Conservation (phyloP, 345 rosid species). For the Camelina hispida region DNA sequence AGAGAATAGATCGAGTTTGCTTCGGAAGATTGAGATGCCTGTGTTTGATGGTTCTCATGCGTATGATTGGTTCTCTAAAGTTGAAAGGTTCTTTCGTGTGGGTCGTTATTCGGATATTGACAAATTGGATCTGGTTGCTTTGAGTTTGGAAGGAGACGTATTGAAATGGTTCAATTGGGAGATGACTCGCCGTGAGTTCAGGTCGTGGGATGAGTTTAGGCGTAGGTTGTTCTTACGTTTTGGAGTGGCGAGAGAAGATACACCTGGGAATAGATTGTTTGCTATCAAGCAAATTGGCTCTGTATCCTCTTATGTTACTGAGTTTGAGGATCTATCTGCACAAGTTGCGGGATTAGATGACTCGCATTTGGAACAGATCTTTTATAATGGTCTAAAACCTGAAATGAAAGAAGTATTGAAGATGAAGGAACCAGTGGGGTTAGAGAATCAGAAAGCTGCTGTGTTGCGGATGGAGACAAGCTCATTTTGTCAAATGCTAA, state of each 20-base stretch:
- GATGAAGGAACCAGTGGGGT: background rate
- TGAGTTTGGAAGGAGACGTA: no score
- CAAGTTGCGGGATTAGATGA: background rate
- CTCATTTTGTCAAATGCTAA: background rate
- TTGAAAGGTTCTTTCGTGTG: no score
- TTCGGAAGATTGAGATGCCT: no score
- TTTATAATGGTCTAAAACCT: background rate
- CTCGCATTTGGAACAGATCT: background rate
- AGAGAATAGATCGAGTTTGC: no score
- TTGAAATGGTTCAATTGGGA: no score
- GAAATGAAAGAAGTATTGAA: background rate
- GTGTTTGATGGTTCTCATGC: no score
- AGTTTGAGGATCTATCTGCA: background rate
- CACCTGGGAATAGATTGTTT: no score
- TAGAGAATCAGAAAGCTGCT: accelerated
- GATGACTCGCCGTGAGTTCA: no score
- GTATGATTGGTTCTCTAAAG: no score
- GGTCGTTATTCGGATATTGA: no score
- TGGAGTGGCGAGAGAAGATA: accelerated
- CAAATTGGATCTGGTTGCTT: no score
- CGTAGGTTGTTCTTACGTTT: background rate
- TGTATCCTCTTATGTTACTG: background rate
- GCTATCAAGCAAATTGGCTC: background rate
- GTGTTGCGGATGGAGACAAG: background rate
- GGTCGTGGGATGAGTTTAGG: no score